phyloP scores from a whole-genome alignment of 441 rosid genomes.

The Cnidoscolus chayamansa region DNA sequence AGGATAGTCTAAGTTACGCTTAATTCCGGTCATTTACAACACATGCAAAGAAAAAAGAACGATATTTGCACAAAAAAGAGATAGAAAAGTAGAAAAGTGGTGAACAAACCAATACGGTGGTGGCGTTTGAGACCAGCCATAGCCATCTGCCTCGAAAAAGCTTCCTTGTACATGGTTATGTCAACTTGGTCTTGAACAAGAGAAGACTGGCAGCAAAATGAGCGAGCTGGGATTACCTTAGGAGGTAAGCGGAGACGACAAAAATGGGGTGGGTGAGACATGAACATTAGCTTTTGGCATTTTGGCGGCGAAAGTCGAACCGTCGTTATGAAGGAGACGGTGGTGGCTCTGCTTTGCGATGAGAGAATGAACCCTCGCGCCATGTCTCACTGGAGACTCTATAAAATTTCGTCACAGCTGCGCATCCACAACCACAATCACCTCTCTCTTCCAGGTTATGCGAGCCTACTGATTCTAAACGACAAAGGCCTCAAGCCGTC shows the following conservation, averaged over 20 bases:
- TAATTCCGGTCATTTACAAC: not conserved
- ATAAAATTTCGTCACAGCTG: no score
- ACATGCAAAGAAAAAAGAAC: not conserved
- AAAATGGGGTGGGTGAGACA: conserved; percentile 22
- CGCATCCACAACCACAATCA: no score
- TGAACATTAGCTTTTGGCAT: conserved; percentile 25
- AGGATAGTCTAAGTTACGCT: not conserved
- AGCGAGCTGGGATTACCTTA: conserved; percentile 29
- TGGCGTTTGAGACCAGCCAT: conserved; percentile 85
- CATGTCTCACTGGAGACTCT: conserved; percentile 24
- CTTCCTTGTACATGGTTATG: conserved; percentile 39
- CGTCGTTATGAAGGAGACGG: conserved; percentile 29
- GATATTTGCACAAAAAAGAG: not conserved
- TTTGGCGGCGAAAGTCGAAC: conserved; percentile 34
- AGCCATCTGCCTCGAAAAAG: conserved; percentile 69
- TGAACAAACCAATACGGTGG: conserved; percentile 63
- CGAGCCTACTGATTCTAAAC: no score
- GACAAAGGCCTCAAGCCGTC: no score
- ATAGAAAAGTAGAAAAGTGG: not conserved
- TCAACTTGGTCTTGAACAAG: conserved; percentile 28
- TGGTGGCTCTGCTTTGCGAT: conserved; percentile 35
- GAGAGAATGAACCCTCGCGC: conserved; percentile 45
- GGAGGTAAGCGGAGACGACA: conserved; percentile 21
- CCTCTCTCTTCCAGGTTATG: no score
- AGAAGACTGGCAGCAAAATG: conserved; percentile 46